These are phyloP conservation scores for Cutaneotrichosporon spelunceum DNA, from an alignment of 1,284 basidiomycete genomes.

Conservation along the genomic window DNA sequence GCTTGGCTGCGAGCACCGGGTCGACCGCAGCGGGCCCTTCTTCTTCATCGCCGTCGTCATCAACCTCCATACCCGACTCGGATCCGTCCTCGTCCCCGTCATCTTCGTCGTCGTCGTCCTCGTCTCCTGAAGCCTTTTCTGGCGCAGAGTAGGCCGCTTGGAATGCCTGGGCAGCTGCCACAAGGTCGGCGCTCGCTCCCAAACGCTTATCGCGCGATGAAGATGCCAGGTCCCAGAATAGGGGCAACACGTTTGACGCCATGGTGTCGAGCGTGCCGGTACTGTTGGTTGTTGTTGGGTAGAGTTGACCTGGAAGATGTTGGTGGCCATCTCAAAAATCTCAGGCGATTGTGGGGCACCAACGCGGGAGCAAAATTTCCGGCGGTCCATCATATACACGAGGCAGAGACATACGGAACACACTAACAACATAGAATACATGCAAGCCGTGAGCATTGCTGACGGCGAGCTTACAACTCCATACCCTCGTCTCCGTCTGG, in stretches of 20 bases:
- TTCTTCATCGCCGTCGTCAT: conserved; percentile 55
- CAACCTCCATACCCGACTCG: conserved; percentile 48
- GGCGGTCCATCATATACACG: neutral
- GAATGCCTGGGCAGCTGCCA: conserved; percentile 74
- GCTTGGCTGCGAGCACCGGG: conserved; percentile 37
- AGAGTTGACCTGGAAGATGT: neutral
- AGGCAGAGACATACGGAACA: neutral
- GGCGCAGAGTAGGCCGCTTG: conserved; percentile 55
- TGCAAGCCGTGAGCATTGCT: neutral
- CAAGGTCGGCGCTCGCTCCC: conserved; percentile 78
- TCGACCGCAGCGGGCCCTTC: conserved; percentile 53
- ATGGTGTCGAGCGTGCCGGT: conserved; percentile 9
- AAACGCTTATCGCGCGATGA: conserved; percentile 72
- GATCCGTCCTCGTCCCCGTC: conserved; percentile 58
- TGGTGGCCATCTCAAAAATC: neutral
- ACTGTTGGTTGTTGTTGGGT: neutral
- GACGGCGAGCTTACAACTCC: conserved; percentile 18
- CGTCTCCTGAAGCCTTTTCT: conserved; percentile 11
- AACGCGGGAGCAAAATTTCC: neutral
- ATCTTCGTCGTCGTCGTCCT: conserved; percentile 51
- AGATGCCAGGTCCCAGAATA: conserved; percentile 94
- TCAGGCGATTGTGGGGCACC: neutral
- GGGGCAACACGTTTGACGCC: conserved; percentile 61
- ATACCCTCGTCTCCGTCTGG: conserved; percentile 15
- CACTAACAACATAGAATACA: conserved; percentile 3